These are phyloP conservation scores for Evansstolkia leycettana DNA, from an alignment of 495 filamentous ascomycete genomes.

Conservation along the genomic window DNA sequence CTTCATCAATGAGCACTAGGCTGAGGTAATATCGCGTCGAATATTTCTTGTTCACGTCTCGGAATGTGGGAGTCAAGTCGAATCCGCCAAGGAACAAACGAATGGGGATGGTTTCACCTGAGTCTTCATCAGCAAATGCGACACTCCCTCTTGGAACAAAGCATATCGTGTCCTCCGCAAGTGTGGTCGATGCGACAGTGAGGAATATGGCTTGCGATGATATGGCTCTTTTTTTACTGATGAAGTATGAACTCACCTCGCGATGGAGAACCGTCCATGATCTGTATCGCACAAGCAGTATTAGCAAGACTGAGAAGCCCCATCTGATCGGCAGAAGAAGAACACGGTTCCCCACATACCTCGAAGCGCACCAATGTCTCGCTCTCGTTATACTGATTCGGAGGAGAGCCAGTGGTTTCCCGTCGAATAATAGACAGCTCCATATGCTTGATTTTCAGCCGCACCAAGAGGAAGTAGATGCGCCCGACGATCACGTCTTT, in stretches of 20 bases:
- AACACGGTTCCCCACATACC: conserved; percentile 37
- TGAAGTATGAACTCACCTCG: conserved; percentile 46
- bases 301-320: conserved; percentile 13
- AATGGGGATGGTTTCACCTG: conserved; percentile 94
- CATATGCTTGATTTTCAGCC: conserved; percentile 99
- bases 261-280: conserved; percentile 97
- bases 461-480: conserved; percentile 96
- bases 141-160: neutral
- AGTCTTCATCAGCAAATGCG: conserved; percentile 14
- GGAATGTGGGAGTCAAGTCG: conserved; percentile 95
- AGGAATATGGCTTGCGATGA: too few species aligned
- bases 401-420: conserved; percentile 93
- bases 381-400: conserved; percentile 99
- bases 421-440: conserved; percentile 94
- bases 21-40: conserved; percentile 97
- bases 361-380: conserved; percentile 97
- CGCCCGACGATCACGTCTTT: conserved; percentile 99
- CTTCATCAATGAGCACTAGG: conserved; percentile 93
- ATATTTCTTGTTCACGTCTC: conserved; percentile 99
- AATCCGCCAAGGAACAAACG: conserved; percentile 96
- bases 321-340: neutral
- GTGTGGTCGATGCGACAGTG: too few species aligned
- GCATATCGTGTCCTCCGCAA: too few species aligned
- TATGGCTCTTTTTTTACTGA: neutral
- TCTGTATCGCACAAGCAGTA: conserved; percentile 36